Base-by-base conservation (phyloP, 2,329 filamentous ascomycete genomes). In the Passalora sequoiae region DNA sequence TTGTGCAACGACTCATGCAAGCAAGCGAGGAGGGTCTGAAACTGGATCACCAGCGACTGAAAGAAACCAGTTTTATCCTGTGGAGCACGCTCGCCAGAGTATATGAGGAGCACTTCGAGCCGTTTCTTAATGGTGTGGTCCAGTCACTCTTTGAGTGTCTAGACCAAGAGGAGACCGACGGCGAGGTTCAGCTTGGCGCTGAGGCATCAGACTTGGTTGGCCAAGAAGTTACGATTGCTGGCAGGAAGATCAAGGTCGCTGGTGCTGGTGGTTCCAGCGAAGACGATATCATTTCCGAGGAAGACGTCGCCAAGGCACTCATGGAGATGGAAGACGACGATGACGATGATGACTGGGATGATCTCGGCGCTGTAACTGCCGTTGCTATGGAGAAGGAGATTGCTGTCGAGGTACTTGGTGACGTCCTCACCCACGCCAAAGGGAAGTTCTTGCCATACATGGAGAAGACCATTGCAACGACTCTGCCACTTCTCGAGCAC, bases 311-410 rank as follows among this genome's bases (percentile, higher is more conserved):
- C 31, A 53, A 59, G 41, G 56, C 57, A 16, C 75, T 80, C 24
- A 78, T 83, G 49, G 57, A 60, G 29, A 55, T 44, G 9, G 51
- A 45, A 21, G 65, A 62, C 42, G 83, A 84, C 50, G 79, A 81
- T 3, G 85, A 89, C 33, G 83, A 88, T 27, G 86, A 88, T 46
- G 86, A 89, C 49, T 89, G 86, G 78, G 84, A 89, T 57, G 86
- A 89, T 57, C 75, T 94, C 36, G 83, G 81, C 45, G 87, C 87
- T 38, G 86, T 94, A 50, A 94, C 88, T 19, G 88, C 89, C 40
- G 80, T 96, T 43, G 88, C 91, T 17, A 79, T 95, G 48, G 92
- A 97, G 75, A 96, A 97, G 70, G 92, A 98, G 69, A 94, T 97
- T 58, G 91, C 92, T 27, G 81, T 95, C 32, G 92, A 98, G 66